phyloP scores from a whole-genome alignment of 805 yeast genomes.

The Starmerella riodocensis region DNA sequence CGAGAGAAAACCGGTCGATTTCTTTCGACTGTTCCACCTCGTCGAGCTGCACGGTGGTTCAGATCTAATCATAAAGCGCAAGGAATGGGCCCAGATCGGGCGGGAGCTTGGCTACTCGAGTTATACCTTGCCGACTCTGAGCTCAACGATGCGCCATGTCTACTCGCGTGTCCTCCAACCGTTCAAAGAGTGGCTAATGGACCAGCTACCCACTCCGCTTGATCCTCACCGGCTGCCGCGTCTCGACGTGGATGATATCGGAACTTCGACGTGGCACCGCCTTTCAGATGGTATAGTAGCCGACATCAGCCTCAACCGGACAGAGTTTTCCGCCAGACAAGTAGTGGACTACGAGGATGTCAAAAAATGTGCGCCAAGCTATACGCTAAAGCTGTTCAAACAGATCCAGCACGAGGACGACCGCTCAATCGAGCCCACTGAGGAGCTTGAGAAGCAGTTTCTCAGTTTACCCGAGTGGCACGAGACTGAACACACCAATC shows the following conservation, averaged over 20 bases:
- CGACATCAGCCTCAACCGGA: not conserved
- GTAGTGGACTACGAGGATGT: not conserved
- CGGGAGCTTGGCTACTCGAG: constrained; percentile 68
- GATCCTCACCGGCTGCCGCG: not conserved
- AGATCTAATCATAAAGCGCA: constrained; percentile 45
- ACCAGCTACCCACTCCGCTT: not conserved
- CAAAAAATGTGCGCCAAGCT: not conserved
- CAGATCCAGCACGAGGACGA: not conserved
- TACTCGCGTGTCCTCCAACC: constrained; percentile 10
- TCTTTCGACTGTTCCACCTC: constrained; percentile 43
- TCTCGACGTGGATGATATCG: constrained; percentile 10
- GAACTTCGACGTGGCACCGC: constrained; percentile 1
- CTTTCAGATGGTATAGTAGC: constrained; percentile 8
- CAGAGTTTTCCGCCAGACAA: not conserved
- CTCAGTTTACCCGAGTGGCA: constrained; percentile 7
- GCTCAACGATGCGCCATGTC: constrained; percentile 10
- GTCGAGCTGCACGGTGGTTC: constrained; percentile 59
- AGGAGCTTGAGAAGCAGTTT: constrained; percentile 6
- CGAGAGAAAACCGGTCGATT: constrained; percentile 52
- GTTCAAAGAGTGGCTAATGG: constrained; percentile 9
- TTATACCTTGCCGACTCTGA: constrained; percentile 23
- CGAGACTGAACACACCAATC: constrained; percentile 3
- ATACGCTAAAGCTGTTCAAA: not conserved
- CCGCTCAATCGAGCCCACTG: not conserved
- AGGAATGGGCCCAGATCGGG: constrained; percentile 74